Evolutionary conservation across 768 basidiomycete genomes (phyloP), one percentile per base, ranked within the genome.

Genomic region (Clathrus columnatus): DNA sequence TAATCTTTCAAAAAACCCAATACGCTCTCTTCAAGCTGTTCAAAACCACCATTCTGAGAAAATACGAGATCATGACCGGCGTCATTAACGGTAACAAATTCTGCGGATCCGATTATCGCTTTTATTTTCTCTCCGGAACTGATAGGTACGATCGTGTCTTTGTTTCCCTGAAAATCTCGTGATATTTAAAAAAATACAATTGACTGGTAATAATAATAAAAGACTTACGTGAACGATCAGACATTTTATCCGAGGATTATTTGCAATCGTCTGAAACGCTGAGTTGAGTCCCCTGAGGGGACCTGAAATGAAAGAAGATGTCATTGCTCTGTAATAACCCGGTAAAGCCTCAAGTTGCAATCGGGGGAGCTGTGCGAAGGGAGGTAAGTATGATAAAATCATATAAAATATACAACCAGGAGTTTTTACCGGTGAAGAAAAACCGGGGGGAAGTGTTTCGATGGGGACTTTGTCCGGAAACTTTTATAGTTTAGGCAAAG

Each of bases 281-380:
- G 59, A 53, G 14, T 65, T 54, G 6, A 65, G 58, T 4, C 60
- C 65, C 4, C 63, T 53, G 2, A 68, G 56, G 0, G 67, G 66
- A 2, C 68, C 68, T 28, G 59, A 59, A 23, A 57, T 41, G 28
- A 62, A 52, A 27, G 65, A 59, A 16, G 57, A 57, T 1, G 46
- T 51, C 4, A 63, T 20, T n/a, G 62, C 62, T 14, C 48, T 24
- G n/a, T 42, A n/a, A 28, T 59, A 61, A 5, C 62, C 56, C 10
- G 61, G 57, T 18, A 63, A 49, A 21, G 47, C 21, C 7, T 47
- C 52, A 21, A 44, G 30, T 30, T 62, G 61, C 16, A 62, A 24
- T 0, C 26, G 44, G 8, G 21, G 20, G 16, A 59, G 28, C 47
- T 57, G 21, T 20, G 30, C 5, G 11, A 5, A 14, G 7, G 46